Base-by-base conservation (phyloP, 768 basidiomycete genomes). In the Tricholomella constricta region DNA sequence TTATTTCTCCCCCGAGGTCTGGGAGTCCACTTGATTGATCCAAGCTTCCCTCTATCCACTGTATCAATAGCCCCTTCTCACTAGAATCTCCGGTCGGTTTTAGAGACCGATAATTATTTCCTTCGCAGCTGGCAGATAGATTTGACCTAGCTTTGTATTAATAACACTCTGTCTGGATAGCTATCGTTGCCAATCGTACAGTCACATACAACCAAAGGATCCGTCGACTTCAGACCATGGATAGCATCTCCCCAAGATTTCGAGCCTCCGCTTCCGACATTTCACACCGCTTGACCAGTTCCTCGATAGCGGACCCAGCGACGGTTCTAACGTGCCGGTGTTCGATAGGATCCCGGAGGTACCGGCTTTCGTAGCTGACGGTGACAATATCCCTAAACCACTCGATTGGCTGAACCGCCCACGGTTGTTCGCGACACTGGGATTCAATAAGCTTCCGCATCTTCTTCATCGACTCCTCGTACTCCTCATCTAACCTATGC, bases 1-100 rank as follows among this genome's bases (percentile, higher is more conserved):
- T 41, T 70, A 70, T 46, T 70, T 70, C 55, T 69, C 68, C 8
- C 68, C 69, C 22, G 66, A 70, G 55, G 52, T 60, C 12, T 70
- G 65, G 65, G 57, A 58, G 35, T 53, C 32, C 36, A 44, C 20
- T 20, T 31, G 31, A 45, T 45, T 38, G 12, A 10, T 17, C 45
- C 15, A 4, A 10, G 7, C 36, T 43, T 40, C 5, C 12, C 35
- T 32, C 17, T 49, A 22, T 49, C 20, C 25, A n/a, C 6, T 53
- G 37, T 49, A 46, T 45, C 34, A n/a, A 15, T 53, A 42, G 25
- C 5, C 15, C 32, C 19, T 11, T 23, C 23, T 22, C 20, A 25
- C 19, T 14, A 31, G 6, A 31, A 11, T 32, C 31, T 2, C 14
- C 31, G 31, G 4, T 32, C 31, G 14, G 31, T 32, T 14, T 11